Conservation (phyloP, 768 basidiomycete genomes). For the Lentinula sp. region DNA sequence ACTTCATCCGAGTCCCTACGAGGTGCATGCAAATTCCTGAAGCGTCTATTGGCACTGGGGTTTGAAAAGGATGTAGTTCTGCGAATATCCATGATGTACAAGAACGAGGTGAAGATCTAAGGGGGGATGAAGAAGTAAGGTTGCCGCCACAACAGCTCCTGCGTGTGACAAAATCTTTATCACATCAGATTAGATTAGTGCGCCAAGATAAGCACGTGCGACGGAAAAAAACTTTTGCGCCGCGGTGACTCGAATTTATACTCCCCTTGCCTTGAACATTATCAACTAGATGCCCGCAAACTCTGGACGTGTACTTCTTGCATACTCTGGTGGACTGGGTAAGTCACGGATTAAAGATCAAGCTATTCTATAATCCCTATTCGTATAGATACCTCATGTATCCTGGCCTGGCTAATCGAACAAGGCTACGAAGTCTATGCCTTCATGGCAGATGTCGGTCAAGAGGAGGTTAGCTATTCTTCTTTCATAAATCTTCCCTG, state of each 20-base stretch:
- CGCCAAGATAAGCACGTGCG: background rate
- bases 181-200: background rate
- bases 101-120: background rate
- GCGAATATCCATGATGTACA: background rate
- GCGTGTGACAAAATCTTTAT: background rate
- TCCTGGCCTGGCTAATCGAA: slow-evolving; percentile 98
- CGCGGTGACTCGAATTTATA: background rate
- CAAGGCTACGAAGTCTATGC: slow-evolving; percentile 95
- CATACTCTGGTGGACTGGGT: slow-evolving; percentile 99
- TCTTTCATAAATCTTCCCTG: background rate
- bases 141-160: background rate
- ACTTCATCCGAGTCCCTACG: background rate
- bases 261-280: background rate
- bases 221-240: background rate
- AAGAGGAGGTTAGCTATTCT: slow-evolving; percentile 61
- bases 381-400: slow-evolving; percentile 91
- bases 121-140: background rate
- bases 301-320: slow-evolving; percentile 85
- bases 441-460: slow-evolving; percentile 95
- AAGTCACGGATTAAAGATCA: slow-evolving; percentile 21
- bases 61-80: background rate
- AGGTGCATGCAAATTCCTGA: background rate
- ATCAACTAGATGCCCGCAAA: slow-evolving; percentile 38
- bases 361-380: background rate
- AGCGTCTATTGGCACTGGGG: background rate